Percentiles rank a stretch among this genome's conserved stretches.
Evolutionary conservation across 2,329 filamentous ascomycete genomes (phyloP).

Genomic region (Tetracladium maxilliforme): DNA sequence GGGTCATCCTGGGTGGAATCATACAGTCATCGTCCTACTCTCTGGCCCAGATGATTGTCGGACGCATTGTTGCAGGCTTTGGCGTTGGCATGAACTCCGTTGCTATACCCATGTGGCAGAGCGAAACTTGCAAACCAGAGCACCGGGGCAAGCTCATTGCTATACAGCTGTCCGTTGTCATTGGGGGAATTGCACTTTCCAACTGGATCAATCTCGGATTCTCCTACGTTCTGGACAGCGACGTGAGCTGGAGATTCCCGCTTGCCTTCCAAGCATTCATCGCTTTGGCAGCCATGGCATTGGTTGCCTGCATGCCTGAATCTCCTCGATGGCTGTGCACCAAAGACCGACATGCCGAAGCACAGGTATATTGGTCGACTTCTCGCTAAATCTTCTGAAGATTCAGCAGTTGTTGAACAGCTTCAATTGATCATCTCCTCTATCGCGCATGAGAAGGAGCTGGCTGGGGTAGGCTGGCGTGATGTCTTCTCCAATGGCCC

Average conservation of each 20-base stretch:
- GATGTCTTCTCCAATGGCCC: too few species aligned
- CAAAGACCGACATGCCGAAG: slow-evolving; percentile 3
- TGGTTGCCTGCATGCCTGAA: slow-evolving; percentile 12
- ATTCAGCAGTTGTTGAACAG: too few species aligned
- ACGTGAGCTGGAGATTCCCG: slow-evolving; percentile 10
- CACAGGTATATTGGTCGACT: not conserved
- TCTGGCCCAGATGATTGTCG: slow-evolving; percentile 14
- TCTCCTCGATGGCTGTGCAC: slow-evolving; percentile 18
- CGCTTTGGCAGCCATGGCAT: slow-evolving; percentile 11
- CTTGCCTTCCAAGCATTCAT: slow-evolving; percentile 16
- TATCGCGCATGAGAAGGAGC: too few species aligned
- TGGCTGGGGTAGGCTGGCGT: too few species aligned
- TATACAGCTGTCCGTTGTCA: not conserved
- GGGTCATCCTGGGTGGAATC: slow-evolving; percentile 30
- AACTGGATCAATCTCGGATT: slow-evolving; percentile 11
- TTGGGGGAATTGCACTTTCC: slow-evolving; percentile 10
- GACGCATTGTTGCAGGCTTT: slow-evolving; percentile 13
- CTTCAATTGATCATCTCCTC: too few species aligned
- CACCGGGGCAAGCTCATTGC: slow-evolving; percentile 3
- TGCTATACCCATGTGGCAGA: slow-evolving; percentile 8
- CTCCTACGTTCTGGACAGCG: slow-evolving; percentile 1
- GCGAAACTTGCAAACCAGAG: slow-evolving; percentile 4
- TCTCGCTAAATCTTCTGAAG: too few species aligned
- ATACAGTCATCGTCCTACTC: slow-evolving; percentile 14
- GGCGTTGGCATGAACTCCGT: slow-evolving; percentile 1